These are phyloP conservation scores for Phytomonas serpens DNA, from an alignment of 208 protist species.

Conservation along the genomic window DNA sequence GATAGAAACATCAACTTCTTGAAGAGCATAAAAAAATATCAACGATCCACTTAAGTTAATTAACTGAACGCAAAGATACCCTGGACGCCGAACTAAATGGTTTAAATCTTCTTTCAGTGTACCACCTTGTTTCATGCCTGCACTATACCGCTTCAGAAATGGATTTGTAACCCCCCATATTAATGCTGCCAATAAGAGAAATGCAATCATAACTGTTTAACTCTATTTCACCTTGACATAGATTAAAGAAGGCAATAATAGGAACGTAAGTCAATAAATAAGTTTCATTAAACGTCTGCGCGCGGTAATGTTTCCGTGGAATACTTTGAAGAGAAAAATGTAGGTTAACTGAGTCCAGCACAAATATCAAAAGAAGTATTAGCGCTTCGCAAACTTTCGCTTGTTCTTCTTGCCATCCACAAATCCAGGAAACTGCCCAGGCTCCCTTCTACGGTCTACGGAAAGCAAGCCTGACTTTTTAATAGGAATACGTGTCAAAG, in stretches of 20 bases:
- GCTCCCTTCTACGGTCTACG: conserved; percentile 69
- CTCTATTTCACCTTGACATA: conserved; percentile 1
- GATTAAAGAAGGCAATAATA: conserved; percentile 13
- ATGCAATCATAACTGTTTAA: conserved; percentile 32
- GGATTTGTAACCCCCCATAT: conserved; percentile 85
- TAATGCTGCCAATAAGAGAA: conserved; percentile 62
- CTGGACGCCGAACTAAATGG: conserved; percentile 55
- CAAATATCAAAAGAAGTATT: conserved; percentile 17
- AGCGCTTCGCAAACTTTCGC: conserved; percentile 83
- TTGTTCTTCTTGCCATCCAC: conserved; percentile 82
- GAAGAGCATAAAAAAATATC: conserved; percentile 67
- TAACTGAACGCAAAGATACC: conserved; percentile 61
- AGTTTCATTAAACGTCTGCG: background rate
- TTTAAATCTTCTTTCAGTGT: conserved; percentile 48
- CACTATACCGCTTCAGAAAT: conserved; percentile 71
- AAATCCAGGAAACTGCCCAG: conserved; percentile 79
- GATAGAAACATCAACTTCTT: conserved; percentile 68
- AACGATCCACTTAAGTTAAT: conserved; percentile 66
- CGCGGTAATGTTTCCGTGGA: conserved; percentile 13
- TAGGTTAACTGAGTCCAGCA: conserved; percentile 5
- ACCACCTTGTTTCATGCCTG: conserved; percentile 40
- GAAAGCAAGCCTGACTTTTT: conserved; percentile 86
- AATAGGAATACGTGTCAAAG: conserved; percentile 75
- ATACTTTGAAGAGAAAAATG: conserved; percentile 13
- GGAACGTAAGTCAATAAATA: conserved; percentile 12